Conservation (phyloP, 495 filamentous ascomycete species). For the Barbatosphaeria neglecta region DNA sequence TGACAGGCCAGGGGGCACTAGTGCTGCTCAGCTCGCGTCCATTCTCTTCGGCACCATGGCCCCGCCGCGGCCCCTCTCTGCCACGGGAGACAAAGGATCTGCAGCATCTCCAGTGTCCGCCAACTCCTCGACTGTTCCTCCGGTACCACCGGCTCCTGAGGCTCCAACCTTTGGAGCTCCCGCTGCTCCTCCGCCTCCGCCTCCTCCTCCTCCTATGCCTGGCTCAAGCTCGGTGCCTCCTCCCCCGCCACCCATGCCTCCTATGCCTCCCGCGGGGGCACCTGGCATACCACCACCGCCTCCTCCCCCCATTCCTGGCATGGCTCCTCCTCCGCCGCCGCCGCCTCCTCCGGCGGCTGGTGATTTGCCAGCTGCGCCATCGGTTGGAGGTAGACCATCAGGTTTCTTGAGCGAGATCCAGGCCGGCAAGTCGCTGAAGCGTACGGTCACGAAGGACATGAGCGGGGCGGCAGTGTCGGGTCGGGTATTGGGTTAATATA, state of each 20-base stretch:
- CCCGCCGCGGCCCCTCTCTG: conserved; percentile 78
- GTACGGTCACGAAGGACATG: conserved; percentile 76
- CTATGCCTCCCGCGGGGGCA: conserved; percentile 18
- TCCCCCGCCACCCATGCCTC: conserved; percentile 30
- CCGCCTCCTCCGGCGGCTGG: conserved; percentile 34
- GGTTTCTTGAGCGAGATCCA: conserved; percentile 74
- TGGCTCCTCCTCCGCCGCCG: conserved; percentile 44
- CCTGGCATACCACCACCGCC: conserved; percentile 31
- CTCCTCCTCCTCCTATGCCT: conserved; percentile 24
- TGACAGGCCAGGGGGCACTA: conserved; percentile 62
- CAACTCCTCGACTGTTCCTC: conserved; percentile 21
- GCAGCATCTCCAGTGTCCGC: conserved; percentile 30
- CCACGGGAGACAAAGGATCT: conserved; percentile 59
- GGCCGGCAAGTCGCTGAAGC: conserved; percentile 61
- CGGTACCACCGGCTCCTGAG: conserved; percentile 21
- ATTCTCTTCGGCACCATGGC: conserved; percentile 97
- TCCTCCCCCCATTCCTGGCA: conserved; percentile 40
- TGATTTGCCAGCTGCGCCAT: conserved; percentile 19
- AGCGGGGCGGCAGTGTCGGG: conserved; percentile 60
- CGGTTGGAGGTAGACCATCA: conserved; percentile 35
- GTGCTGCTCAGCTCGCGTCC: conserved; percentile 81
- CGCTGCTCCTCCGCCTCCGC: conserved; percentile 18
- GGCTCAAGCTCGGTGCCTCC: conserved; percentile 7
- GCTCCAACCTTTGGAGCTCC: conserved; percentile 26
- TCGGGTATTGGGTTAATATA: conserved; percentile 44